Evolutionary conservation across 805 yeast species (phyloP), one percentile per base, ranked within the genome.

Genomic region (Debaryomyces hansenii): DNA sequence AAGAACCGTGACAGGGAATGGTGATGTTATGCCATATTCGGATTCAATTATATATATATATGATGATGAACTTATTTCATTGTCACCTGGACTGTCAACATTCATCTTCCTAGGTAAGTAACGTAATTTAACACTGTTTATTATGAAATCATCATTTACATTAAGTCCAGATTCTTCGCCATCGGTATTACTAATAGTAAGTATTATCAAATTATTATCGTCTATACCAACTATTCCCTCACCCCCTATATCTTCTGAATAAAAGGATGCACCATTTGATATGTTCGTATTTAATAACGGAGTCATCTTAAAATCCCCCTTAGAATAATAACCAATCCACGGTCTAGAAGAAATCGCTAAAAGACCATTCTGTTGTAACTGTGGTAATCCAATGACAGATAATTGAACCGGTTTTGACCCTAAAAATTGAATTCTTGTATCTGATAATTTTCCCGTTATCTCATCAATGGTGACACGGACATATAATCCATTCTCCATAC

Each of bases 401-500:
- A 90, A 63, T 2, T 57, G 56, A 0, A 90, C 84, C 0, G 87
- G 81, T 35, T 74, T 74, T 0, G 87, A 76, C 0, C 98, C 98
- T 24, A 89, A 61, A 57, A 85, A 90, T 57, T 84, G 83, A 14
- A 82, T 80, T 55, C 85, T 72, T 1, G 90, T 79, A 52, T 85
- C 84, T 0, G 78, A 68, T 16, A 80, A 74, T 3, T 59, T 60
- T 3, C 96, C 97, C 3, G 84, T 72, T 4, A 67, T 56, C 0
- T 61, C 57, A 57, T 87, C 89, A 33, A 90, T 54, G 5, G 69
- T 65, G 0, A 89, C 78, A 14, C 84, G 70, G 2, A 84, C 83
- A 65, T 85, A 89, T 1, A 91, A 80, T 16, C 98, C 98, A 62
- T 83, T 88, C n/a, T 69, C 77, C 73, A 90, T 74, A 1, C 97